Base-by-base conservation (phyloP, 139 green algal genomes). In the Chlamydomonas applanata region DNA sequence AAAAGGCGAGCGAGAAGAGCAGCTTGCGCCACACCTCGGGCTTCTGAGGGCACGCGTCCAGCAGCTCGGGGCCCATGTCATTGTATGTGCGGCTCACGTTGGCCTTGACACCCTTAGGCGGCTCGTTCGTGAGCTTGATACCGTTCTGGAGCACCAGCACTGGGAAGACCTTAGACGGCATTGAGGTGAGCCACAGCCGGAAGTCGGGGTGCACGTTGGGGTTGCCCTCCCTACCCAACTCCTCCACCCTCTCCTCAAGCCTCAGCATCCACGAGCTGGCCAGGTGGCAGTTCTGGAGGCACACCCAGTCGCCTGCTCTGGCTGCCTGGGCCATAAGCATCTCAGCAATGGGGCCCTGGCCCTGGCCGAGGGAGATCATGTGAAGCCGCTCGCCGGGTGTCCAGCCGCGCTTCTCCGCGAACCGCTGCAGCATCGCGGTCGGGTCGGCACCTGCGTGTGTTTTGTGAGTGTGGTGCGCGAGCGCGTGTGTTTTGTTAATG, bases 231-330 rank as follows among this genome's bases (percentile, higher is more conserved):
- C 60, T 62, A 5, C 46, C 67, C 46, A 87, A 53, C 78, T 86
- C 81, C 71, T 89, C 80, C 73, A 86, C 83, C 20, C 77, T 71
- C 56, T 83, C 69, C 64, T 89, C 83, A n/a, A 92, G 79, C 59
- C 83, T 71, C 20, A 87, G 74, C 91, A 97, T 95, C 91, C 92
- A 97, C 22, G 69, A 87, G n/a, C 71, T 85, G 0, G 91, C 92
- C 33, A 97, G 80, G 87, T 97, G 92, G 83, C 92, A 97, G 82
- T 97, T 97, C 88, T 96, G 91, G 57, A 97, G 85, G 80, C 87
- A 95, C 70, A 97, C 87, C 92, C 92, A 97, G 79, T 95, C 83
- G 11, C 92, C 92, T 2, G 27, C 74, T 40, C 78, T 82, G 33
- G 78, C 75, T 0, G 90, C 91, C 71, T 92, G 79, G 33, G 75